Conservation (phyloP, 108 stramenopile species). For the Cyclotella kingstonii region DNA sequence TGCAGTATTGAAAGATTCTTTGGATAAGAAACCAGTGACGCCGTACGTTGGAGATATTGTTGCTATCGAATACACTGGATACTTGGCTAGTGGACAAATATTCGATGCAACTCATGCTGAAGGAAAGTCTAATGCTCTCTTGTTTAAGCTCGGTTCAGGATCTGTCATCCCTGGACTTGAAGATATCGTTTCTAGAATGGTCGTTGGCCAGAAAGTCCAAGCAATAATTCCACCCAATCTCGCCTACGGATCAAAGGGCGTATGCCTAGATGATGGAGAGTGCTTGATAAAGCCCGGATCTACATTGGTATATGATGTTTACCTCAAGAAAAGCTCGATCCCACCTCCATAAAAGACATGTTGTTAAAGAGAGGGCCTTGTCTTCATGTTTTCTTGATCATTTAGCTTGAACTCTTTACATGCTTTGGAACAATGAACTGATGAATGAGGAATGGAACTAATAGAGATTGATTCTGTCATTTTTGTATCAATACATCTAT, state of each 20-base stretch:
- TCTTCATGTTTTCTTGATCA: not conserved
- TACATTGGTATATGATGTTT: slow-evolving; percentile 84
- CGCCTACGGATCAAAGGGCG: slow-evolving; percentile 79
- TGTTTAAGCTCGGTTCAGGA: slow-evolving; percentile 73
- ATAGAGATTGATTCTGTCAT: not conserved
- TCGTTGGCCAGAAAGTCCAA: slow-evolving; percentile 82
- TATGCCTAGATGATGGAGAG: slow-evolving; percentile 81
- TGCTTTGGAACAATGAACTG: not conserved
- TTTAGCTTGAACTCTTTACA: not conserved
- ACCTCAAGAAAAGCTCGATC: slow-evolving; percentile 71
- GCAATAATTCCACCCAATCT: slow-evolving; percentile 82
- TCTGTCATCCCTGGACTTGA: slow-evolving; percentile 78
- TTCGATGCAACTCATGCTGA: slow-evolving; percentile 86
- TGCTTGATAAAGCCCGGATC: slow-evolving; percentile 84
- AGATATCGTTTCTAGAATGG: slow-evolving; percentile 72
- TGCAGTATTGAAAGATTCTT: slow-evolving; percentile 55
- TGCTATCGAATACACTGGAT: slow-evolving; percentile 87
- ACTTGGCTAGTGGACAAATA: slow-evolving; percentile 74
- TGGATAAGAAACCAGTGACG: slow-evolving; percentile 36
- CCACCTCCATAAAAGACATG: slow-evolving; percentile 69
- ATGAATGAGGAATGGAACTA: not conserved
- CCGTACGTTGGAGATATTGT: slow-evolving; percentile 76
- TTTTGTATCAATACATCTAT: too few species aligned
- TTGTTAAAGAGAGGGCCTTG: not conserved
- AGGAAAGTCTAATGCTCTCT: slow-evolving; percentile 71